Percentiles rank a stretch among this genome's conserved stretches.
These are phyloP conservation scores for Aspergillus sergii DNA, from an alignment of 2,329 filamentous ascomycete species.

Conservation along the genomic window DNA sequence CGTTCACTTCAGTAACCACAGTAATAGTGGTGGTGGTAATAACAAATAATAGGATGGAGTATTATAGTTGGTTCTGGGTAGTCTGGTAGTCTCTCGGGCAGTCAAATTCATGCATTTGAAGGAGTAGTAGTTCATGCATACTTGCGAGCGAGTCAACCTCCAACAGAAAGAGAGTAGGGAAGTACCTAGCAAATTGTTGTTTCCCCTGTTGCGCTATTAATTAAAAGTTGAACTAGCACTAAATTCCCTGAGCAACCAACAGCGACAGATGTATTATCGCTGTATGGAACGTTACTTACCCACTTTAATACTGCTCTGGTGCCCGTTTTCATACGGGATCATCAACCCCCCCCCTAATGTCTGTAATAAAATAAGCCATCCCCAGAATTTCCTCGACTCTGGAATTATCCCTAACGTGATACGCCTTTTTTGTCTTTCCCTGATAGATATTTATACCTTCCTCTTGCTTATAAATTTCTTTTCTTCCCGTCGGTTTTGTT, in stretches of 20 bases:
- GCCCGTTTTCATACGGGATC: not conserved
- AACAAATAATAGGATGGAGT: not conserved
- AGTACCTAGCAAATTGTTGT: not conserved
- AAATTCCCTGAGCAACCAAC: conserved; percentile 9
- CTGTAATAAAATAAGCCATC: conserved; percentile 3
- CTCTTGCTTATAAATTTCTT: conserved; percentile 10
- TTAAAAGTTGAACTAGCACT: not conserved
- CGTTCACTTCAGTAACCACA: not conserved
- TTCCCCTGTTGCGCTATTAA: not conserved
- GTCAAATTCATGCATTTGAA: not conserved
- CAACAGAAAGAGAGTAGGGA: not conserved
- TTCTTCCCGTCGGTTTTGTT: not conserved
- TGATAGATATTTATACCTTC: not conserved
- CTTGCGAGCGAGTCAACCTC: not conserved
- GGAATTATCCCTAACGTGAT: conserved; percentile 6
- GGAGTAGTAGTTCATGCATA: not conserved
- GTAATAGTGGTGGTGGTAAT: not conserved
- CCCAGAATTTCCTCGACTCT: conserved; percentile 2
- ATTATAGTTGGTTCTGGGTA: not conserved
- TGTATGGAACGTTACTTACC: not conserved
- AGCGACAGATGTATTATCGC: not conserved
- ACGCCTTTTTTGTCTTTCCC: conserved; percentile 3
- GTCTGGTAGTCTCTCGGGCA: not conserved
- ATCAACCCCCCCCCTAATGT: not conserved
- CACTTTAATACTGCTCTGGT: not conserved